phyloP scores from a whole-genome alignment of 148 eudicot species.

The Limonium bicolor region DNA sequence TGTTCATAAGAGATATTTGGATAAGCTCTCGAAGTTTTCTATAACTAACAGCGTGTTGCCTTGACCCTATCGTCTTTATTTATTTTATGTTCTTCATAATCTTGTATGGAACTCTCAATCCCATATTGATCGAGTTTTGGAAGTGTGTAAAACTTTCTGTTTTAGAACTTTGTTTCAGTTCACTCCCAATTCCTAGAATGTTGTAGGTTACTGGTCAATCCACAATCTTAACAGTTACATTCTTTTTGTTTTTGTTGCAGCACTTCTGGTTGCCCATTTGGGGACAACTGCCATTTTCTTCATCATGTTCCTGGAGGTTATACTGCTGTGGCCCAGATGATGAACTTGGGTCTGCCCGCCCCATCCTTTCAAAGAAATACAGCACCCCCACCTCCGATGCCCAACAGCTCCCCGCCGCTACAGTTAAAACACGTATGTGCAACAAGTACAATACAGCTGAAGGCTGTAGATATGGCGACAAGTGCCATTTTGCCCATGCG shows the following conservation, averaged over 20 bases:
- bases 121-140: too few relatives aligned
- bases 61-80: too few relatives aligned
- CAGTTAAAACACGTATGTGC: slow-evolving; percentile 43
- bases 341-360: slow-evolving; percentile 19
- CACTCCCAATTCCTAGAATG: too few relatives aligned
- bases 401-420: slow-evolving; percentile 21
- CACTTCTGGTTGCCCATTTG: slow-evolving; percentile 66
- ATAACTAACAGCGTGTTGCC: too few relatives aligned
- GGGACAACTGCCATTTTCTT: slow-evolving; percentile 58
- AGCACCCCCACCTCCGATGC: slow-evolving; percentile 17
- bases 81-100: too few relatives aligned
- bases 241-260: slow-evolving; percentile 43
- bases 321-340: slow-evolving; percentile 46
- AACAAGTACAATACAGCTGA: slow-evolving; percentile 38
- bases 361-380: slow-evolving; percentile 26
- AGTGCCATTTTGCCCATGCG: slow-evolving; percentile 61
- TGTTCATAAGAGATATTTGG: too few relatives aligned
- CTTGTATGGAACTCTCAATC: too few relatives aligned
- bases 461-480: slow-evolving; percentile 74
- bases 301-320: slow-evolving; percentile 68
- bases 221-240: too few relatives aligned
- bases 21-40: too few relatives aligned
- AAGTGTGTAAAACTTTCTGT: too few relatives aligned
- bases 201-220: too few relatives aligned
- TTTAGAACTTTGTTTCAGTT: too few relatives aligned